Evolutionary conservation across 768 basidiomycete genomes (phyloP).

Genomic region (Hemileccinum impolitum): DNA sequence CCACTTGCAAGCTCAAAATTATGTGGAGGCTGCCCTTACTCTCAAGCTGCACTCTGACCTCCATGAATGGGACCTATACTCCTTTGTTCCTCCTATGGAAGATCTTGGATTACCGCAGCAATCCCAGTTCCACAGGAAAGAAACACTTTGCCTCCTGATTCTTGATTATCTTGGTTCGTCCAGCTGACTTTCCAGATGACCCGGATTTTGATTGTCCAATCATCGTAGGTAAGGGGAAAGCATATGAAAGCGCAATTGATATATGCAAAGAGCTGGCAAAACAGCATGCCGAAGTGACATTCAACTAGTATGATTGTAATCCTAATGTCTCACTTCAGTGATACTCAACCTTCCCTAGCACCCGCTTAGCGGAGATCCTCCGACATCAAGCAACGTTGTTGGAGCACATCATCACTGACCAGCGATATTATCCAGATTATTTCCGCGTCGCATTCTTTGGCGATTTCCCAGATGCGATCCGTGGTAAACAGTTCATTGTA

Average conservation of each 20-base stretch:
- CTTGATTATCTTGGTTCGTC: conserved; percentile 85
- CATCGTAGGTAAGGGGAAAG: conserved; percentile 81
- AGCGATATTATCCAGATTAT: conserved; percentile 88
- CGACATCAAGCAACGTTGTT: conserved; percentile 83
- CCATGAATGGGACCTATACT: conserved; percentile 83
- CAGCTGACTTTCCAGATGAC: background rate
- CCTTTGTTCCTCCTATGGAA: conserved; percentile 83
- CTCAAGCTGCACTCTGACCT: conserved; percentile 92
- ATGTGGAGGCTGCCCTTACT: conserved; percentile 90
- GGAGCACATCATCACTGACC: conserved; percentile 80
- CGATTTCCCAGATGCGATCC: conserved; percentile 80
- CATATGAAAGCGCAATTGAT: conserved; percentile 94
- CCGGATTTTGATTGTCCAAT: conserved; percentile 2
- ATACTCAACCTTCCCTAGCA: conserved; percentile 40
- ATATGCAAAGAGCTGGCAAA: conserved; percentile 88
- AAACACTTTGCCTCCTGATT: conserved; percentile 85
- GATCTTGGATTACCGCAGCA: conserved; percentile 89
- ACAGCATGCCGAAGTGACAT: conserved; percentile 87
- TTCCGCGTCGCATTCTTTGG: conserved; percentile 94
- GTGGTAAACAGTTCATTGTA: conserved; percentile 90
- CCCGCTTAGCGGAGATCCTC: conserved; percentile 79
- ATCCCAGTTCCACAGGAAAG: conserved; percentile 91
- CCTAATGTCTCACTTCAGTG: background rate
- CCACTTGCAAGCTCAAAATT: conserved; percentile 85
- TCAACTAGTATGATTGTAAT: conserved; percentile 69